Evolutionary conservation across 164 flowering plant genomes (phyloP), one percentile per base, ranked within the genome.

Genomic region (Stephania cephalantha): DNA sequence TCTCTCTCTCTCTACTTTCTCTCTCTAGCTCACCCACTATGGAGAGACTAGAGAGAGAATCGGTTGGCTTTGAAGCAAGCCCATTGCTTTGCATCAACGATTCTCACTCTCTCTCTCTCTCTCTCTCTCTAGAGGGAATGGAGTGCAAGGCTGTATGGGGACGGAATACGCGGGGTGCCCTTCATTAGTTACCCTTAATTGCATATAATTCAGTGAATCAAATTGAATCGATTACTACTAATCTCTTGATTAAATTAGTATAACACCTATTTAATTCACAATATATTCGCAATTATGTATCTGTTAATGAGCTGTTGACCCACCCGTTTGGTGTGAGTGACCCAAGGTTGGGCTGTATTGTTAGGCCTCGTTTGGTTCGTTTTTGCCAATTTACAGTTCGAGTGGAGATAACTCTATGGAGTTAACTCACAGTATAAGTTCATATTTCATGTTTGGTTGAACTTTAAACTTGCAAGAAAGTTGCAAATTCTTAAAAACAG

Each of bases 71-170:
- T 75, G 52, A 81, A 86, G 82, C 79, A 83, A 81, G 58, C 77
- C 79, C 84, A 78, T 82, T 76, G 76, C 85, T 85, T 85, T 83
- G 79, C 76, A 80, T 82, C 81, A 74, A 81, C 83, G 85, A 81
- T 84, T 85, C 77, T 35, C 42, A 35, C 42, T 35, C 42, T 2
- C 42, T 35, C 42, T 2, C 42, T 35, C 42, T 35, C 42, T 35
- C 4, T 35, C 42, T 76, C 64, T 50, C 20, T 44, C 58, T 48
- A 13, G 30, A 48, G 82, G 78, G 85, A 80, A 83, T 82, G 87
- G 85, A 81, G 78, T 85, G 88, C 88, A 86, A 86, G 89, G 79
- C 89, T 85, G 86, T 84, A 84, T n/a, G 76, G 42, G 82, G 86
- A 83, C 86, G 85, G 84, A 85, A 77, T 79, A 81, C 76, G 80